Percentiles rank a stretch among this genome's conserved stretches.
Evolutionary conservation across 306 rosid genomes (phyloP).

Genomic region (Pyrus bretschneideri): DNA sequence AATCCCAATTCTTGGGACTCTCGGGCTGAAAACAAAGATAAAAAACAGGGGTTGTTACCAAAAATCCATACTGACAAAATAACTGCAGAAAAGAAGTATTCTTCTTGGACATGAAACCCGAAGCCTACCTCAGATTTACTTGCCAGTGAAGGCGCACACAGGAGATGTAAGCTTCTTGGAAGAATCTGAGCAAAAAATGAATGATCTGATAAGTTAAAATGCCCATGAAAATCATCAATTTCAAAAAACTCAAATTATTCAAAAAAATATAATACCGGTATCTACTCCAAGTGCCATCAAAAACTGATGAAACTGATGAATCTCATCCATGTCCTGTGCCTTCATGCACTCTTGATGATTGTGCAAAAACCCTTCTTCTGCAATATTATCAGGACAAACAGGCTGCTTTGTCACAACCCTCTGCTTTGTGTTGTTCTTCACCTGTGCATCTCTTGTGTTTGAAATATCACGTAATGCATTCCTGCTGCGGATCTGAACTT

Average conservation of each 20-base stretch:
- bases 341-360: slow-evolving; percentile 50
- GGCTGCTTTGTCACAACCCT: slow-evolving; percentile 18
- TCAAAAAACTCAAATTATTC: background rate
- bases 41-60: too few species aligned
- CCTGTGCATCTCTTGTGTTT: slow-evolving; percentile 35
- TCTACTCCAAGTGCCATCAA: slow-evolving; percentile 24
- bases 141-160: too few species aligned
- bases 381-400: slow-evolving; percentile 26
- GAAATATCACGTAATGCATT: slow-evolving; percentile 64
- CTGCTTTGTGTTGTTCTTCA: slow-evolving; percentile 29
- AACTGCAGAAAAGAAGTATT: too few species aligned
- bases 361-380: slow-evolving; percentile 48
- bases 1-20: too few species aligned
- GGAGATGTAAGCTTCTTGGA: too few species aligned
- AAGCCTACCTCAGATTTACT: too few species aligned
- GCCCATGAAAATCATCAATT: too few species aligned
- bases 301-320: slow-evolving; percentile 1
- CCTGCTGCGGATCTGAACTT: slow-evolving; percentile 39
- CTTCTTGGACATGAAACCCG: too few species aligned
- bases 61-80: too few species aligned
- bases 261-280: slow-evolving; percentile 25
- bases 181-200: too few species aligned
- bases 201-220: too few species aligned
- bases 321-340: slow-evolving; percentile 29
- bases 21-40: too few species aligned